phyloP scores from a whole-genome alignment of 2,329 filamentous ascomycete genomes.

The Seiridium unicorne region DNA sequence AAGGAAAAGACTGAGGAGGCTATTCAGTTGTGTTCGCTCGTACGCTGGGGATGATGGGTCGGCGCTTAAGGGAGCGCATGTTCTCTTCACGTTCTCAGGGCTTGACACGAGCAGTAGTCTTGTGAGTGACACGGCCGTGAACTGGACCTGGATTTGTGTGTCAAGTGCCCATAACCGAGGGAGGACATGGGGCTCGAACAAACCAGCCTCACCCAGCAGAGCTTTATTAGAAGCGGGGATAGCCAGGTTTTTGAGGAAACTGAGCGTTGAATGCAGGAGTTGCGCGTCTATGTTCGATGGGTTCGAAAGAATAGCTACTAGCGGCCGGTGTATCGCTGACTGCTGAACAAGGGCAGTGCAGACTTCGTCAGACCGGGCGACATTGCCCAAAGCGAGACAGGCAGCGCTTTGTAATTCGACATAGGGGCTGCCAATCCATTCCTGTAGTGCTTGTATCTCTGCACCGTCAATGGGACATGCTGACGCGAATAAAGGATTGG shows the following conservation, averaged over 20 bases:
- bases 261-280: conserved; percentile 55
- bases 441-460: conserved; percentile 39
- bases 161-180: conserved; percentile 55
- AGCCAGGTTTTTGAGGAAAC: conserved; percentile 64
- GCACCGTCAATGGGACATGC: conserved; percentile 40
- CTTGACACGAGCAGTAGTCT: conserved; percentile 55
- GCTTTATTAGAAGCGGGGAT: conserved; percentile 56
- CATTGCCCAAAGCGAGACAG: conserved; percentile 60
- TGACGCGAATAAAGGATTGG: conserved; percentile 43
- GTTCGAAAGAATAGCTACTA: conserved; percentile 44
- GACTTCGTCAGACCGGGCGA: conserved; percentile 56
- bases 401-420: conserved; percentile 52
- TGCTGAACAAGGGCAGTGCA: conserved; percentile 49
- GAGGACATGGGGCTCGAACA: conserved; percentile 45
- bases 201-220: conserved; percentile 39
- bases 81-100: conserved; percentile 46
- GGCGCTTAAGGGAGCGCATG: conserved; percentile 41
- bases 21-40: conserved; percentile 32
- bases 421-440: conserved; percentile 44
- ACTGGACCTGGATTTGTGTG: conserved; percentile 56
- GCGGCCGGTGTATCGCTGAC: conserved; percentile 39
- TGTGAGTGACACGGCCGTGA: conserved; percentile 56
- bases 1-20: conserved; percentile 37
- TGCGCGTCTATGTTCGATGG: conserved; percentile 40
- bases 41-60: conserved; percentile 22